Conservation (phyloP, 805 yeast genomes). For the Saturnispora serradocipensis region DNA sequence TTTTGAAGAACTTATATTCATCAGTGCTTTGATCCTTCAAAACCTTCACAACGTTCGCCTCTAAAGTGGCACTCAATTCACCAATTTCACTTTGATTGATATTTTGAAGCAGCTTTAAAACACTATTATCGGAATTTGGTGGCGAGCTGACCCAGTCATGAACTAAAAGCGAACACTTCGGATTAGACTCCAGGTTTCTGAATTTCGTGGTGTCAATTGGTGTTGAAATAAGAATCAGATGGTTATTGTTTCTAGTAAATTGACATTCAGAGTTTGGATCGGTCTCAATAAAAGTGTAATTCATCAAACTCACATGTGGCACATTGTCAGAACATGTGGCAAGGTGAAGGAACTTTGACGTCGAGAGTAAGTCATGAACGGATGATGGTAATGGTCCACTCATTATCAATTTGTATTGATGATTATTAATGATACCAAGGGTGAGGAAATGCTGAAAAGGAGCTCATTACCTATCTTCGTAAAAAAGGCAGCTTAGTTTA, state of each 20-base stretch:
- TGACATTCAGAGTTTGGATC: constrained; percentile 19
- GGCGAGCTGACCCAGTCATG: constrained; percentile 76
- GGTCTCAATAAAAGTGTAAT: constrained; percentile 58
- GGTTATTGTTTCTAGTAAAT: constrained; percentile 13
- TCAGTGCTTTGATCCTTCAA: constrained; percentile 33
- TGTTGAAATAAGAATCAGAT: constrained; percentile 57
- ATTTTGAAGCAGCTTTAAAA: constrained; percentile 57
- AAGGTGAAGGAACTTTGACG: constrained; percentile 67
- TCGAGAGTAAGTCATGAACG: constrained; percentile 39
- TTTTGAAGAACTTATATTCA: constrained; percentile 52
- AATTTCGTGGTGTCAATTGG: constrained; percentile 66
- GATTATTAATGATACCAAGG: neutral
- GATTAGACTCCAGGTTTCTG: constrained; percentile 58
- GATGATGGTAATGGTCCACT: constrained; percentile 24
- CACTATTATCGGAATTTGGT: constrained; percentile 18
- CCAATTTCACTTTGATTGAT: constrained; percentile 74
- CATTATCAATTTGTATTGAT: neutral
- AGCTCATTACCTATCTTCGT: neutral
- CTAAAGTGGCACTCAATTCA: constrained; percentile 72
- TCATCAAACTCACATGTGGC: constrained; percentile 91
- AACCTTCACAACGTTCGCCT: constrained; percentile 55
- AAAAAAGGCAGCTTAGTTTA: neutral
- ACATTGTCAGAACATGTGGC: constrained; percentile 62
- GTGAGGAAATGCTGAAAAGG: neutral
- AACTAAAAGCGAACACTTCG: constrained; percentile 70